Evolutionary conservation across 2,329 filamentous ascomycete genomes (phyloP).

Genomic region (Venturiaceae sp.): DNA sequence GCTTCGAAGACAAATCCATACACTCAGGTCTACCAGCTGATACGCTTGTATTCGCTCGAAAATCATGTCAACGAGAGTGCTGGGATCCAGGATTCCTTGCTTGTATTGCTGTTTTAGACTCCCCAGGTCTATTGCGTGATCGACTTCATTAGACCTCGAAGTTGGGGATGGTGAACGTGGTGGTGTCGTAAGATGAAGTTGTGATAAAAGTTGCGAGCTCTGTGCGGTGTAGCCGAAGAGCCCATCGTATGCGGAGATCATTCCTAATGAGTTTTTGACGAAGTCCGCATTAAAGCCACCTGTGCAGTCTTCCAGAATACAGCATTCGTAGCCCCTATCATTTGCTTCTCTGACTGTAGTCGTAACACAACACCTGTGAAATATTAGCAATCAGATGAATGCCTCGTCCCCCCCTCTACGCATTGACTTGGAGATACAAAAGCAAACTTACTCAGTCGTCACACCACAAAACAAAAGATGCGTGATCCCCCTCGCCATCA

Average conservation of each 20-base stretch:
- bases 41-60: conserved; percentile 23
- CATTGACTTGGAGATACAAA: no score
- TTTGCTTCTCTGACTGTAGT: conserved; percentile 42
- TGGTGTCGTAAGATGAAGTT: conserved; percentile 11
- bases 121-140: conserved; percentile 7
- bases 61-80: conserved; percentile 19
- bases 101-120: neutral
- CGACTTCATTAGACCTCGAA: neutral
- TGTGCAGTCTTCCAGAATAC: conserved; percentile 38
- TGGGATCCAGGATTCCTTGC: conserved; percentile 8
- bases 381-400: neutral
- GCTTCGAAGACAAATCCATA: conserved; percentile 27
- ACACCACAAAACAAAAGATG: neutral
- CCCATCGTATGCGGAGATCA: conserved; percentile 34
- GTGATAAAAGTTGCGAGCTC: conserved; percentile 25
- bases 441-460: neutral
- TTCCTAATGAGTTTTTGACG: conserved; percentile 32
- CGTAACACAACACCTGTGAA: conserved; percentile 34
- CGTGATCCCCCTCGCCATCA: neutral
- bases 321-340: conserved; percentile 46
- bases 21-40: neutral
- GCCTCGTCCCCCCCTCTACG: neutral
- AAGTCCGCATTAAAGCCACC: conserved; percentile 31
- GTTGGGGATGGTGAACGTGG: neutral
- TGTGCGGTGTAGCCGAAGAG: conserved; percentile 34